A percentile compares a stretch with the other conserved stretches of the same genome.
Conservation (phyloP, 192 early-diverging fungal genomes). For the Thamnidium elegans region DNA sequence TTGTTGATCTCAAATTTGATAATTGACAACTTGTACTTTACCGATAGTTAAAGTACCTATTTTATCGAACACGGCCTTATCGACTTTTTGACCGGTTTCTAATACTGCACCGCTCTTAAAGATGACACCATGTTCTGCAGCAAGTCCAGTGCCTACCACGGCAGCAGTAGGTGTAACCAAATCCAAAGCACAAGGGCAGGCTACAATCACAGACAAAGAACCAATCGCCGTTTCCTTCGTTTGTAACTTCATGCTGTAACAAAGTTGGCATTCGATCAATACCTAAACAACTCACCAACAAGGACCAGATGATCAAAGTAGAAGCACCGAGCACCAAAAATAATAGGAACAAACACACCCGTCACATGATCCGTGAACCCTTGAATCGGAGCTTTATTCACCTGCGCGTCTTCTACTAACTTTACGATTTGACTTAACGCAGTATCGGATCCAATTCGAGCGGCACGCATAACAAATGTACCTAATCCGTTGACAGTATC, state of each 20-base stretch:
- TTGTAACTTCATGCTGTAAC: slow-evolving; percentile 42
- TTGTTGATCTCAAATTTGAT: slow-evolving; percentile 22
- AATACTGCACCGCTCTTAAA: slow-evolving; percentile 94
- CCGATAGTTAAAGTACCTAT: slow-evolving; percentile 92
- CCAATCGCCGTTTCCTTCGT: slow-evolving; percentile 57
- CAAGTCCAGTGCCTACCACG: slow-evolving; percentile 97
- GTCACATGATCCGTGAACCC: slow-evolving; percentile 86
- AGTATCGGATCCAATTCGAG: slow-evolving; percentile 85
- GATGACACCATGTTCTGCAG: slow-evolving; percentile 88
- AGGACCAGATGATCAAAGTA: slow-evolving; percentile 78
- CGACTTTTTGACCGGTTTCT: slow-evolving; percentile 74
- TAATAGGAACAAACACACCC: slow-evolving; percentile 85
- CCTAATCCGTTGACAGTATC: slow-evolving; percentile 92
- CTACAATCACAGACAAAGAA: slow-evolving; percentile 84
- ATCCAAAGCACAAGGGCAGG: slow-evolving; percentile 96
- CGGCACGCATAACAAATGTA: slow-evolving; percentile 76
- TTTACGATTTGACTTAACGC: slow-evolving; percentile 88
- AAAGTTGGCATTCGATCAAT: slow-evolving; percentile 27
- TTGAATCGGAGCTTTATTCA: slow-evolving; percentile 93
- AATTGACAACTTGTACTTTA: slow-evolving; percentile 58
- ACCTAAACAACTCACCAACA: slow-evolving; percentile 32
- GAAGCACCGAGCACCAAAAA: slow-evolving; percentile 69
- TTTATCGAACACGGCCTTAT: slow-evolving; percentile 94
- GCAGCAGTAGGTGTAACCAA: slow-evolving; percentile 95
- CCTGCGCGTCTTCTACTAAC: slow-evolving; percentile 91